phyloP scores from a whole-genome alignment of 495 filamentous ascomycete species.

The Xylaria acuta region DNA sequence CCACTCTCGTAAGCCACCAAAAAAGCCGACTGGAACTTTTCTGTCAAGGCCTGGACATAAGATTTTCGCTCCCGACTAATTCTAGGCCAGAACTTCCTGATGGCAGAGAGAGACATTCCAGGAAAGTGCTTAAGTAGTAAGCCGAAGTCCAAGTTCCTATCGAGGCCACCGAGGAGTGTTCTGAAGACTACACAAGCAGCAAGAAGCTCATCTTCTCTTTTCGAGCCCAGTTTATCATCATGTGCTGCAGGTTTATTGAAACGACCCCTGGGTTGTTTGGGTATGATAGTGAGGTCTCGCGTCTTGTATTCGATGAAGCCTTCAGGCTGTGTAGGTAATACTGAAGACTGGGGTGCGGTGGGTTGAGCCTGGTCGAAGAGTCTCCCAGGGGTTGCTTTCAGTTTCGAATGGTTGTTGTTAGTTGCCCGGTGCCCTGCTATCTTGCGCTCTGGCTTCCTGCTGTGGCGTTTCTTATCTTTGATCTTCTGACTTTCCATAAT shows the following conservation, averaged over 20 bases:
- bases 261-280: slow-evolving; percentile 44
- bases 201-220: slow-evolving; percentile 57
- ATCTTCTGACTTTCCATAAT: background rate
- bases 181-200: slow-evolving; percentile 76
- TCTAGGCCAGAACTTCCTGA: slow-evolving; percentile 66
- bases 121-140: slow-evolving; percentile 72
- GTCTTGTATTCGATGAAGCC: slow-evolving; percentile 46
- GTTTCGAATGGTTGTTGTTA: background rate
- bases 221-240: slow-evolving; percentile 45
- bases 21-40: slow-evolving; percentile 79
- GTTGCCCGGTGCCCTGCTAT: background rate
- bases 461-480: background rate
- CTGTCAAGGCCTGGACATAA: slow-evolving; percentile 70
- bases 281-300: slow-evolving; percentile 48
- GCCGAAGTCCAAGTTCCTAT: slow-evolving; percentile 74
- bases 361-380: background rate
- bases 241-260: slow-evolving; percentile 38
- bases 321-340: slow-evolving; percentile 28
- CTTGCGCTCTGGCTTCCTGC: background rate
- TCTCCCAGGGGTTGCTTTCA: background rate
- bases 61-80: slow-evolving; percentile 64
- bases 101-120: slow-evolving; percentile 58
- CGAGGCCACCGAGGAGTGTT: slow-evolving; percentile 74
- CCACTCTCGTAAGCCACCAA: slow-evolving; percentile 75
- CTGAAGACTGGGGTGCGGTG: background rate